These are phyloP conservation scores for Telfairia occidentalis DNA, from an alignment of 331 rosid genomes.

Conservation along the genomic window DNA sequence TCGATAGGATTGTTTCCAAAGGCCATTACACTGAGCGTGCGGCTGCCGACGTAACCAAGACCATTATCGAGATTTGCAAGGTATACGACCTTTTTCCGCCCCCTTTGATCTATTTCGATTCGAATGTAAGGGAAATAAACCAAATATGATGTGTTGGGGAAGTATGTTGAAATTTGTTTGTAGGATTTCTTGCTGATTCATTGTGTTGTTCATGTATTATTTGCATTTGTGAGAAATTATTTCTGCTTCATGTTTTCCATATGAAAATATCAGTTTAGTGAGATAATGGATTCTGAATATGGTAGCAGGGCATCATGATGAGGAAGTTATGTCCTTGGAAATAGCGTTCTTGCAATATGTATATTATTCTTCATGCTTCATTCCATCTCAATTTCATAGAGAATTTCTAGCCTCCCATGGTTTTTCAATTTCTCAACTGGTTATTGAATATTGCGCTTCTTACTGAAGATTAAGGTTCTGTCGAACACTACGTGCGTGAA, in stretches of 20 bases:
- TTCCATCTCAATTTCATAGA: background rate
- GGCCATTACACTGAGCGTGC: constrained; percentile 19
- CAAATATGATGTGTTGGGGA: background rate
- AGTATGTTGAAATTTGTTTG: background rate
- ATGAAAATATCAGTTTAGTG: background rate
- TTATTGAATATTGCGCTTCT: background rate
- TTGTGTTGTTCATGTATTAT: background rate
- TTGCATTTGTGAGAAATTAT: background rate
- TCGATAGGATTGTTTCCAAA: constrained; percentile 14
- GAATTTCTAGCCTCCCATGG: background rate
- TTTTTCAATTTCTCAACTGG: background rate
- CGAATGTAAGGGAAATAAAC: too few species aligned
- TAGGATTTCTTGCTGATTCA: background rate
- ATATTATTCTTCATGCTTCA: background rate
- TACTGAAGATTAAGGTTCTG: background rate
- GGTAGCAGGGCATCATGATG: background rate
- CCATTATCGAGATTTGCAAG: constrained; percentile 16
- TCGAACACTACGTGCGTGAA: background rate
- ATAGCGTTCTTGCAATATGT: background rate
- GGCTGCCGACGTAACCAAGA: constrained; percentile 15
- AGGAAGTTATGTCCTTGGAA: background rate
- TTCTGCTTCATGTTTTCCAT: background rate
- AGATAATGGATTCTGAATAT: background rate
- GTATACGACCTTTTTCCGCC: background rate
- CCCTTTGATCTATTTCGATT: background rate